These are phyloP conservation scores for Penicillium roqueforti DNA, from an alignment of 495 filamentous ascomycete species.

Conservation along the genomic window DNA sequence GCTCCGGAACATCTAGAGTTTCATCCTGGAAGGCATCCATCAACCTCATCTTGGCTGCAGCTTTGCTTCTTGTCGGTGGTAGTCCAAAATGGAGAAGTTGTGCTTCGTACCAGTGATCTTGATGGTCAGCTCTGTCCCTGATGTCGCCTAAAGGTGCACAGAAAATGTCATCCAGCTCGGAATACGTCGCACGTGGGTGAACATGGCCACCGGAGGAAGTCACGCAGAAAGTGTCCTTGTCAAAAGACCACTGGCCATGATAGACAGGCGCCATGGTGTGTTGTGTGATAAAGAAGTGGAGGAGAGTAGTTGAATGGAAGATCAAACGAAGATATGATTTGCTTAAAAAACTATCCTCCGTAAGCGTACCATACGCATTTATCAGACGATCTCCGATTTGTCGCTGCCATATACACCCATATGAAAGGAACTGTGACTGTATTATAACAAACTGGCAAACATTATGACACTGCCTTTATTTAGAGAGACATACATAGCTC, in stretches of 20 bases:
- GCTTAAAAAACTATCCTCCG: no score
- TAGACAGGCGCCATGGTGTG: background rate
- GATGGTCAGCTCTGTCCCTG: slow-evolving; percentile 36
- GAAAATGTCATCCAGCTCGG: slow-evolving; percentile 47
- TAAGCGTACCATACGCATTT: no score
- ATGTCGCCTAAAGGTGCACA: slow-evolving; percentile 8
- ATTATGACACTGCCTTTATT: no score
- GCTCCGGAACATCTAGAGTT: slow-evolving; percentile 40
- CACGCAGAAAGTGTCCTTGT: background rate
- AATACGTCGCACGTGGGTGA: slow-evolving; percentile 46
- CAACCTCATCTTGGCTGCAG: slow-evolving; percentile 52
- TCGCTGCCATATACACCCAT: background rate
- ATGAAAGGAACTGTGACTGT: no score
- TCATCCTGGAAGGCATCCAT: slow-evolving; percentile 46
- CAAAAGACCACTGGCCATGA: background rate
- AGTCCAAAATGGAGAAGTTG: slow-evolving; percentile 58
- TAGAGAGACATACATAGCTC: no score
- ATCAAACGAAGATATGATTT: background rate
- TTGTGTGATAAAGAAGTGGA: background rate
- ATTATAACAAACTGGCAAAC: no score
- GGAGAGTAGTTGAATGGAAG: background rate
- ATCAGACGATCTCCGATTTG: background rate
- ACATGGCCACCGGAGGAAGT: background rate
- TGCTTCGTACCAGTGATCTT: slow-evolving; percentile 54
- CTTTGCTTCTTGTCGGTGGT: slow-evolving; percentile 48